Evolutionary conservation across 75 land plant species (phyloP).

Genomic region (Cupressus sempervirens): DNA sequence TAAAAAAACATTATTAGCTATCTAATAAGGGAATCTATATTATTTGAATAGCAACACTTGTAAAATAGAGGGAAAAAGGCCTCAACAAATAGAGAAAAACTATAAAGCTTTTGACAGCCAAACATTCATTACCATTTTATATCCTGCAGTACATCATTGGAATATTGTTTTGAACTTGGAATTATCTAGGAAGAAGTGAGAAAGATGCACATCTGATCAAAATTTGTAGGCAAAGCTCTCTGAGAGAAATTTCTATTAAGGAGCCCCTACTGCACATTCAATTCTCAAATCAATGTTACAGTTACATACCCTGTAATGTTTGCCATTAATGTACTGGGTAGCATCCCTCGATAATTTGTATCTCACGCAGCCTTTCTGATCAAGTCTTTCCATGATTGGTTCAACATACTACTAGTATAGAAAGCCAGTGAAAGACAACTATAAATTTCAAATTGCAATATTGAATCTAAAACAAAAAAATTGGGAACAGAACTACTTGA

Average conservation of each 20-base stretch:
- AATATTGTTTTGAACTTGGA: background rate
- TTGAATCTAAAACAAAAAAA: background rate
- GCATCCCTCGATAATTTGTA: constrained; percentile 76
- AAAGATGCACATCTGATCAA: background rate
- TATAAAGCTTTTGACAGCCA: background rate
- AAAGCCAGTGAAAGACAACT: background rate
- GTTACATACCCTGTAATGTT: constrained; percentile 75
- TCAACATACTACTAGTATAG: constrained; percentile 82
- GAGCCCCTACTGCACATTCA: background rate
- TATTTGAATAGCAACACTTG: background rate
- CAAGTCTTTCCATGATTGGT: constrained; percentile 81
- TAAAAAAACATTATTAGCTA: no score
- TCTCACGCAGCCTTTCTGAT: constrained; percentile 71
- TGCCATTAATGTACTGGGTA: constrained; percentile 80
- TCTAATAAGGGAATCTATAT: no score
- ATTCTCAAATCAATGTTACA: background rate
- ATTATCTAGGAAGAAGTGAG: background rate
- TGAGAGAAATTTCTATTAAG: background rate
- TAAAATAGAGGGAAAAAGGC: background rate
- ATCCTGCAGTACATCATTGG: background rate
- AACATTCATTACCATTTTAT: background rate
- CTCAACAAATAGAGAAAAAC: background rate
- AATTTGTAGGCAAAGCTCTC: background rate
- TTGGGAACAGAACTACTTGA: background rate
- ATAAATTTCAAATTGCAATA: constrained; percentile 3